phyloP scores from a whole-genome alignment of 495 filamentous ascomycete species.

The Penicillium longicatenatum region DNA sequence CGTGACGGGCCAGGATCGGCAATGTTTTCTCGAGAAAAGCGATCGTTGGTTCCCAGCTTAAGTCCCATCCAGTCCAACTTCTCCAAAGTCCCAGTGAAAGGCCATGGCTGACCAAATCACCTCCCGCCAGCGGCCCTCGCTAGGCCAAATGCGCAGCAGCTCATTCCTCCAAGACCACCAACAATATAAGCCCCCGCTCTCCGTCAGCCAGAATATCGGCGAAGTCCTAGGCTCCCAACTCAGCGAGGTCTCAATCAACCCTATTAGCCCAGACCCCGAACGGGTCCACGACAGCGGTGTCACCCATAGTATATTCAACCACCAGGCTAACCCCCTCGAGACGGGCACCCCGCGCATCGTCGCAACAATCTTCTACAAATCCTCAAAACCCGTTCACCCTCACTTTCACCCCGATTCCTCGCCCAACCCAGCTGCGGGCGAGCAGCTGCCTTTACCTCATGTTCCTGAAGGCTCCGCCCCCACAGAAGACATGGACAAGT shows the following conservation, averaged over 20 bases:
- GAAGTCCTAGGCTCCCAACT: constrained; percentile 40
- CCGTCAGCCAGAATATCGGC: constrained; percentile 43
- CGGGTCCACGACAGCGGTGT: constrained; percentile 47
- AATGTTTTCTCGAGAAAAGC: not conserved
- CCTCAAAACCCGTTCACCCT: constrained; percentile 43
- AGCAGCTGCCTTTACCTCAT: constrained; percentile 41
- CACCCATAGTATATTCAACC: constrained; percentile 47
- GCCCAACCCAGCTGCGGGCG: constrained; percentile 22
- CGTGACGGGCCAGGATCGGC: not conserved
- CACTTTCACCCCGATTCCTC: constrained; percentile 46
- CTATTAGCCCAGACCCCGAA: constrained; percentile 47
- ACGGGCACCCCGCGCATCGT: constrained; percentile 43
- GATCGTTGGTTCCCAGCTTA: not conserved
- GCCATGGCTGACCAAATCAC: constrained; percentile 36
- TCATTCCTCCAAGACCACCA: constrained; percentile 74
- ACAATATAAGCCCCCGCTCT: constrained; percentile 65
- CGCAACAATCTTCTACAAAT: constrained; percentile 52
- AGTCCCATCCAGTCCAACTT: not conserved
- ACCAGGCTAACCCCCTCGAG: constrained; percentile 38
- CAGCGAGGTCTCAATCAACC: constrained; percentile 37
- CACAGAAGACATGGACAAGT: constrained; percentile 65
- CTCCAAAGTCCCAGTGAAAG: not conserved
- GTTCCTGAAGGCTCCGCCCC: constrained; percentile 59
- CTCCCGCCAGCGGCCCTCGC: constrained; percentile 41
- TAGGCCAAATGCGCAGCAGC: constrained; percentile 60